A percentile compares a stretch with the other conserved stretches of the same genome.
These are phyloP conservation scores for Coniferiporia sulphurascens DNA, from an alignment of 1,284 basidiomycete genomes.

Conservation along the genomic window DNA sequence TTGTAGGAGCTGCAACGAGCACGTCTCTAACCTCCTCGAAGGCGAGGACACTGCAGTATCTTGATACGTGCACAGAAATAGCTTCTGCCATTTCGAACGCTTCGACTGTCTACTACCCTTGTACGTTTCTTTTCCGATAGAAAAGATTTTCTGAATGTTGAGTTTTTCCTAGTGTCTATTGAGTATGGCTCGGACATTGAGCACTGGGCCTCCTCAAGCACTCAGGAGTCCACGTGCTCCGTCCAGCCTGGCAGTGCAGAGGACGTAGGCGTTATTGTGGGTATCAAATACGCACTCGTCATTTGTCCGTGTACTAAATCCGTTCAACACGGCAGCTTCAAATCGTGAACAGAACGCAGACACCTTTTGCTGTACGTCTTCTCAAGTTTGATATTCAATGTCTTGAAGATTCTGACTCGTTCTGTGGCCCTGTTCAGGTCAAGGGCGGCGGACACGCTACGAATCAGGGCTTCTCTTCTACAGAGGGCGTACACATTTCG, in stretches of 20 bases:
- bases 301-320: background rate
- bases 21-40: background rate
- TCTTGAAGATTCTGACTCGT: background rate
- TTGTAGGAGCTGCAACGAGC: background rate
- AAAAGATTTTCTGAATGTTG: background rate
- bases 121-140: constrained; percentile 19
- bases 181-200: constrained; percentile 35
- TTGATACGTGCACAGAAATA: constrained; percentile 9
- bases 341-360: constrained; percentile 30
- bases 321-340: constrained; percentile 1
- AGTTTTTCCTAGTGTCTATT: constrained; percentile 18
- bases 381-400: background rate
- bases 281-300: background rate
- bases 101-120: constrained; percentile 32
- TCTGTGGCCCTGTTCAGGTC: constrained; percentile 32
- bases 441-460: constrained; percentile 49
- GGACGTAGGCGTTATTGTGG: constrained; percentile 42
- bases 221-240: constrained; percentile 39
- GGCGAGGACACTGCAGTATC: background rate
- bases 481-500: constrained; percentile 49
- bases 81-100: constrained; percentile 26
- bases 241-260: constrained; percentile 46
- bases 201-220: constrained; percentile 45
- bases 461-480: constrained; percentile 50
- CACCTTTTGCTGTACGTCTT: constrained; percentile 39